These are phyloP conservation scores for Vachellia collinsii DNA, from an alignment of 306 rosid species.

Conservation along the genomic window DNA sequence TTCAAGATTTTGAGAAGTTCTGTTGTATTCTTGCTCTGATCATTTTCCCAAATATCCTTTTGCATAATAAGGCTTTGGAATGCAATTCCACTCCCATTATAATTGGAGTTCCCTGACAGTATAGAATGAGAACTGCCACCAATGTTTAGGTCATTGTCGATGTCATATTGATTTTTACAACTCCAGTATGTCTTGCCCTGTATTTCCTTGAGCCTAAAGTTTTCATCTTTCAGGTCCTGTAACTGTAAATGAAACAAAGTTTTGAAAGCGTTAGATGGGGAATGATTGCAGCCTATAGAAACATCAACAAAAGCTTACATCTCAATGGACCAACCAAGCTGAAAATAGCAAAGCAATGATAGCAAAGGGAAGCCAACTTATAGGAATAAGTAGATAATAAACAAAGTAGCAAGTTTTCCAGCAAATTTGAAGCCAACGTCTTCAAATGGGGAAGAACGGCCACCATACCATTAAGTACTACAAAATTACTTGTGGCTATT, in stretches of 20 bases:
- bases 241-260: slow-evolving; percentile 50
- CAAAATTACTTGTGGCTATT: background rate
- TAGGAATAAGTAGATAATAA: background rate
- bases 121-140: slow-evolving; percentile 36
- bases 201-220: slow-evolving; percentile 61
- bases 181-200: slow-evolving; percentile 60
- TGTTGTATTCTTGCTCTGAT: slow-evolving; percentile 30
- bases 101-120: slow-evolving; percentile 49
- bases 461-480: background rate
- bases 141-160: slow-evolving; percentile 31
- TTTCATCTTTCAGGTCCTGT: slow-evolving; percentile 56
- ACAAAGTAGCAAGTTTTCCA: background rate
- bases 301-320: slow-evolving; percentile 4
- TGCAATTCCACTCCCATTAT: slow-evolving; percentile 42
- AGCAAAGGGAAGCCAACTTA: background rate
- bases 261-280: slow-evolving; percentile 26
- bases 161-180: slow-evolving; percentile 42
- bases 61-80: slow-evolving; percentile 47
- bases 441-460: background rate
- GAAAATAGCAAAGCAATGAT: slow-evolving; percentile 15
- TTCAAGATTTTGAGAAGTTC: slow-evolving; percentile 52
- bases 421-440: background rate
- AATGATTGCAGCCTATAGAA: background rate
- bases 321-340: slow-evolving; percentile 9
- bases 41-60: slow-evolving; percentile 49